Percentiles rank a stretch among this genome's conserved stretches.
phyloP scores from a whole-genome alignment of 2,329 filamentous ascomycete genomes.

The Clathrospora elynae region DNA sequence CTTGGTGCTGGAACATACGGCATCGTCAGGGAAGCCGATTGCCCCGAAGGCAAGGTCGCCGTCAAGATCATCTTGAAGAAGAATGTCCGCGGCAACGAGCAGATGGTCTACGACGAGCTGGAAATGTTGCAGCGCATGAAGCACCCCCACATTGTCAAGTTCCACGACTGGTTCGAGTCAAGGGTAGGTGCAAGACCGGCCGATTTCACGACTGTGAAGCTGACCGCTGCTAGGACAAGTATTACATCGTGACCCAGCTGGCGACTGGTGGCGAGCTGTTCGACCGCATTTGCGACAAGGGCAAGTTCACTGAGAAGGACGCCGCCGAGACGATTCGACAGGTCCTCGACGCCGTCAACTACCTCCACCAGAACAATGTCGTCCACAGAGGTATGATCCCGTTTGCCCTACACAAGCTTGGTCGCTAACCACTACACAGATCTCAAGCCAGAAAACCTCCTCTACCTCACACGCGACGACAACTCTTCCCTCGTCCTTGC shows the following conservation, averaged over 20 bases:
- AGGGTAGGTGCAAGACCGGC: conserved; percentile 63
- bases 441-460: conserved; percentile 95
- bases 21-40: conserved; percentile 93
- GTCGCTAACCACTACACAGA: conserved; percentile 60
- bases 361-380: conserved; percentile 91
- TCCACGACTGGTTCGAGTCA: conserved; percentile 99
- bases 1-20: conserved; percentile 97
- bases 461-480: conserved; percentile 80
- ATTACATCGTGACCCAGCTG: conserved; percentile 97
- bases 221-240: conserved; percentile 77
- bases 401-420: background rate
- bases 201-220: conserved; percentile 8
- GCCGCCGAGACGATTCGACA: conserved; percentile 94
- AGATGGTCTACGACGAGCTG: conserved; percentile 98
- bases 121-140: conserved; percentile 88
- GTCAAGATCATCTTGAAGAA: conserved; percentile 99
- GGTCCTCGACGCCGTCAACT: conserved; percentile 89
- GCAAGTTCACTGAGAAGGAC: conserved; percentile 98
- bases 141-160: conserved; percentile 95
- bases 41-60: conserved; percentile 82
- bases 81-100: conserved; percentile 97
- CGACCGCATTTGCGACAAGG: conserved; percentile 96
- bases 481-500: conserved; percentile 89
- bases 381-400: conserved; percentile 79
- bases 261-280: conserved; percentile 96